A percentile compares a stretch with the other conserved stretches of the same genome.
phyloP scores from a whole-genome alignment of 78 protist genomes.

The Acrasis kona region DNA sequence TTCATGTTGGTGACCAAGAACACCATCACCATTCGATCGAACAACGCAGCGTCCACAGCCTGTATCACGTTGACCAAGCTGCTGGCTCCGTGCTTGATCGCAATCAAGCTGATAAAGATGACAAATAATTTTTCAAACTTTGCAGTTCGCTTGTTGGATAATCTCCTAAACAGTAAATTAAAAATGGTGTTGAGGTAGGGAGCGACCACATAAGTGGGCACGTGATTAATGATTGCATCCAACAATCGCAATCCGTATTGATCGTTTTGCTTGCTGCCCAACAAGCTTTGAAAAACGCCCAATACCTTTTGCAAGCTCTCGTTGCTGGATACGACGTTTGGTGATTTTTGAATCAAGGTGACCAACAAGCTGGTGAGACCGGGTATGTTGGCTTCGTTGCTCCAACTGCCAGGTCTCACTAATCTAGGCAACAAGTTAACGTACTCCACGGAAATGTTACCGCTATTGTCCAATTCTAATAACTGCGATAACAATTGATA shows the following conservation, averaged over 20 bases:
- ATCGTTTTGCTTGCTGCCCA: conserved; percentile 17
- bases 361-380: conserved; percentile 2
- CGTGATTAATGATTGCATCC: neutral
- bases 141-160: conserved; percentile 5
- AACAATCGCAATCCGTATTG: conserved; percentile 33
- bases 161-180: neutral
- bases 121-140: conserved; percentile 8
- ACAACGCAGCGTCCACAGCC: neutral
- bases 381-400: conserved; percentile 6
- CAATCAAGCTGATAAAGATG: conserved; percentile 1
- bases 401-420: conserved; percentile 33
- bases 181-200: neutral
- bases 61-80: neutral
- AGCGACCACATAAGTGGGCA: neutral
- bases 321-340: neutral
- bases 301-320: conserved; percentile 7
- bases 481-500: conserved; percentile 55
- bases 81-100: conserved; percentile 2
- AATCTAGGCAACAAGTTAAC: conserved; percentile 15
- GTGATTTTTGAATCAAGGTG: conserved; percentile 11
- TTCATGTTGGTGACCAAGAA: neutral
- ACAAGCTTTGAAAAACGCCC: conserved; percentile 48
- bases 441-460: neutral
- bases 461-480: conserved; percentile 13
- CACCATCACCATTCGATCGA: conserved; percentile 5